Evolutionary conservation across 768 basidiomycete genomes (phyloP).

Genomic region (Multifurca ochricompacta): DNA sequence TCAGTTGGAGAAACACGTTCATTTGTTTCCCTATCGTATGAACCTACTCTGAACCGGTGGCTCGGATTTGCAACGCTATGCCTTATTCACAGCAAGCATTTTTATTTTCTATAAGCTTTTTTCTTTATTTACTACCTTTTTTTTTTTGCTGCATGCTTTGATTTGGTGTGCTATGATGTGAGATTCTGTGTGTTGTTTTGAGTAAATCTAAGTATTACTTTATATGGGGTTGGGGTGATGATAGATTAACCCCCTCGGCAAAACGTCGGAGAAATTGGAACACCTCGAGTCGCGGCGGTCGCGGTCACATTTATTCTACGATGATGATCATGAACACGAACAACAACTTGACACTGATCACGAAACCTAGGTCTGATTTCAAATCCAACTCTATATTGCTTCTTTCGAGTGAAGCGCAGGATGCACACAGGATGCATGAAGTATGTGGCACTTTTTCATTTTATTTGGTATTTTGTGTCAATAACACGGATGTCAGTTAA

Average conservation of each 20-base stretch:
- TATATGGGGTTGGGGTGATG: conserved; percentile 4
- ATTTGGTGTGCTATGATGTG: neutral
- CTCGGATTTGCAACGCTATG: neutral
- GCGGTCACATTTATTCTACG: too few relatives aligned
- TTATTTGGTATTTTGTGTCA: too few relatives aligned
- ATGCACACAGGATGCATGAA: too few relatives aligned
- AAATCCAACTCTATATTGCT: too few relatives aligned
- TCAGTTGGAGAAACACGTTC: conserved; percentile 14
- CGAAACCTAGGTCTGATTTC: too few relatives aligned
- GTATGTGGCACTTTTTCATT: too few relatives aligned
- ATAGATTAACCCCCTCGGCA: neutral
- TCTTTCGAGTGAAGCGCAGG: too few relatives aligned
- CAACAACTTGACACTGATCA: too few relatives aligned
- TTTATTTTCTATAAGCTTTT: neutral
- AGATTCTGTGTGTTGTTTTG: neutral
- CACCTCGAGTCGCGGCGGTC: too few relatives aligned
- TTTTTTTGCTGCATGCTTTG: neutral
- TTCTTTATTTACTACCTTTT: neutral
- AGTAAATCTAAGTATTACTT: neutral
- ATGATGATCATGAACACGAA: too few relatives aligned
- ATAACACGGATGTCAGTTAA: too few relatives aligned
- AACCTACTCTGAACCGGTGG: neutral
- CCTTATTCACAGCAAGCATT: neutral
- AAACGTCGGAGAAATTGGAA: too few relatives aligned
- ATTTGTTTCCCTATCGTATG: conserved; percentile 4